phyloP scores from a whole-genome alignment of 2,329 filamentous ascomycete genomes.

The Pseudogymnoascus sp. region DNA sequence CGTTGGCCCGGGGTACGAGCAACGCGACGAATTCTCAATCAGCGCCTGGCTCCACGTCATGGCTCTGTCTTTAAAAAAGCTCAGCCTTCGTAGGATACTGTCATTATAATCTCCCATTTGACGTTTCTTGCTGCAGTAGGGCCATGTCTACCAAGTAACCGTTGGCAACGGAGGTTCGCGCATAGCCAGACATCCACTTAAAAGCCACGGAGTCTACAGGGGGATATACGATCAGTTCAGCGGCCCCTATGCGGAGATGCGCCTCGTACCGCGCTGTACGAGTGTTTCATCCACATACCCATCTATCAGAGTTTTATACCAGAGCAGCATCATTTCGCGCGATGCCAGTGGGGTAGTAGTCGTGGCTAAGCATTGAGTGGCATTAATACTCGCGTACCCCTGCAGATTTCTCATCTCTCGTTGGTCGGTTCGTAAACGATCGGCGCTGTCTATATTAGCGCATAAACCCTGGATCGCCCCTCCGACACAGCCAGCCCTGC shows the following conservation, averaged over 20 bases:
- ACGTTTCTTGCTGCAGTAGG: background rate
- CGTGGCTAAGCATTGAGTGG: background rate
- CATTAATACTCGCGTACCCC: background rate
- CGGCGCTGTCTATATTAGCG: background rate
- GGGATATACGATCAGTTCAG: background rate
- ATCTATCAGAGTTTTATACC: background rate
- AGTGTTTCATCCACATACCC: background rate
- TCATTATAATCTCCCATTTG: background rate
- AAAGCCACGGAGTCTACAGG: background rate
- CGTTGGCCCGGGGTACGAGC: background rate
- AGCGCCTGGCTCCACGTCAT: background rate
- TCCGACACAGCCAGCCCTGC: background rate
- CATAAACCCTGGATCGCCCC: background rate
- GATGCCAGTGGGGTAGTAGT: background rate
- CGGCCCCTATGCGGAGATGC: background rate
- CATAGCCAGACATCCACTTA: background rate
- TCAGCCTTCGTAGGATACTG: background rate
- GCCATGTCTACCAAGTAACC: background rate
- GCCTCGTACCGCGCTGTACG: background rate
- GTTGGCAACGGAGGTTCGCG: background rate
- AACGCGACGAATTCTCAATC: background rate
- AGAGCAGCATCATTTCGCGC: background rate
- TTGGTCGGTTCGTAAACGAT: constrained; percentile 1
- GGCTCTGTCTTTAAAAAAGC: background rate
- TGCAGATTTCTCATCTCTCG: background rate